These are phyloP conservation scores for Colletotrichum caudatum DNA, from an alignment of 2,329 filamentous ascomycete genomes.

Conservation along the genomic window DNA sequence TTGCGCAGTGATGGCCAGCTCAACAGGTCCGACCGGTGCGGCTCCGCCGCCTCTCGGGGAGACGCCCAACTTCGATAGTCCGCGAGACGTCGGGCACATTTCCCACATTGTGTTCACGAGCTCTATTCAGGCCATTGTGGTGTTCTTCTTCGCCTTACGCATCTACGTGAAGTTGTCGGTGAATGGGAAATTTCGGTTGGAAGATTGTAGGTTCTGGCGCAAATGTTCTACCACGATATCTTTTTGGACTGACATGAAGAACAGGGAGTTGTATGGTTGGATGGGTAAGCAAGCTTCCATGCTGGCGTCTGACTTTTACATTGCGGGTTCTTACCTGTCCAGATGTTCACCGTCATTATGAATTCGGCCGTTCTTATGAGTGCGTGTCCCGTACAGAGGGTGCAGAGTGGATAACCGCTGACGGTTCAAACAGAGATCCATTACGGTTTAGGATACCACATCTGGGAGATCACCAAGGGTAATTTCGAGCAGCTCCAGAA, in stretches of 20 bases:
- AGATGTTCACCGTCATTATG: constrained; percentile 33
- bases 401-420: not conserved
- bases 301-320: not conserved
- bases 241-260: not conserved
- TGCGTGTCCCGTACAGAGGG: not conserved
- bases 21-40: constrained; percentile 30
- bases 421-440: constrained; percentile 16
- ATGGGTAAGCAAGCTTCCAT: constrained; percentile 28
- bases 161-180: constrained; percentile 32
- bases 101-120: constrained; percentile 25
- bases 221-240: not conserved
- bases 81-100: constrained; percentile 29
- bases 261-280: constrained; percentile 35
- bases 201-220: constrained; percentile 32
- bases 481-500: constrained; percentile 24
- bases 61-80: constrained; percentile 37
- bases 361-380: constrained; percentile 32
- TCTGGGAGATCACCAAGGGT: constrained; percentile 32
- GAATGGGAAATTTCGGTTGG: constrained; percentile 32
- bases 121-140: constrained; percentile 17
- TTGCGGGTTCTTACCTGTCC: constrained; percentile 1
- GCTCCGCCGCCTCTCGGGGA: constrained; percentile 37
- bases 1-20: constrained; percentile 27
- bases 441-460: constrained; percentile 26
- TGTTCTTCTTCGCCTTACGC: constrained; percentile 29